phyloP scores from a whole-genome alignment of 2,329 filamentous ascomycete genomes.

The Cadophora gregata region DNA sequence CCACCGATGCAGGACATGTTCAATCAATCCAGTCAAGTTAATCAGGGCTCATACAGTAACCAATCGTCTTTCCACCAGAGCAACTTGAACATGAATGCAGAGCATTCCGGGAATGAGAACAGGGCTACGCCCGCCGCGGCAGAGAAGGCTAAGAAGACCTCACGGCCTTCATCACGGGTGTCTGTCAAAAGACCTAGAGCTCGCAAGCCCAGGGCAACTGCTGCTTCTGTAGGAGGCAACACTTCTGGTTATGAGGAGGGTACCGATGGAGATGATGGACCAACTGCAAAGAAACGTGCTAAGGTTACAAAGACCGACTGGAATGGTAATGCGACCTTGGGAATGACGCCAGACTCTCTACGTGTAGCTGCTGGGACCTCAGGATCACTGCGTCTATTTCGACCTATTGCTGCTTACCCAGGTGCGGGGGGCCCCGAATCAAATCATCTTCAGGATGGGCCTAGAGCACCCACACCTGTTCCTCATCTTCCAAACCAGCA shows the following conservation, averaged over 20 bases:
- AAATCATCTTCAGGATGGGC: constrained; percentile 71
- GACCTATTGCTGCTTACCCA: constrained; percentile 67
- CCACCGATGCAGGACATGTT: constrained; percentile 32
- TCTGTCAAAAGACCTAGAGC: constrained; percentile 40
- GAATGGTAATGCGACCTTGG: constrained; percentile 75
- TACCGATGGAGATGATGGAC: constrained; percentile 49
- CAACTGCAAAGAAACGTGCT: constrained; percentile 72
- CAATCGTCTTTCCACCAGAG: background rate
- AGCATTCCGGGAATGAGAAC: constrained; percentile 28
- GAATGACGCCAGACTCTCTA: constrained; percentile 76
- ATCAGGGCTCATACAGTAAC: background rate
- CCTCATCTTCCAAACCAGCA: constrained; percentile 54
- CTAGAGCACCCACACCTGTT: constrained; percentile 78
- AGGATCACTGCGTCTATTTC: constrained; percentile 83
- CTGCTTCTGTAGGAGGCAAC: constrained; percentile 53
- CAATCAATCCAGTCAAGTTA: constrained; percentile 21
- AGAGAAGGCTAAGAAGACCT: constrained; percentile 34
- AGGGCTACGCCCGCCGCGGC: constrained; percentile 22
- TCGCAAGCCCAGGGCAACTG: constrained; percentile 33
- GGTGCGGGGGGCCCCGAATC: constrained; percentile 49
- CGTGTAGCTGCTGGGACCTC: constrained; percentile 91
- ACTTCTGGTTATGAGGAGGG: constrained; percentile 76
- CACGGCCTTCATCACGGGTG: constrained; percentile 41
- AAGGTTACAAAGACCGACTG: constrained; percentile 77
- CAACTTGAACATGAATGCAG: constrained; percentile 22